Base-by-base conservation (phyloP, 2,329 filamentous ascomycete species). In the Penicillium sp. region DNA sequence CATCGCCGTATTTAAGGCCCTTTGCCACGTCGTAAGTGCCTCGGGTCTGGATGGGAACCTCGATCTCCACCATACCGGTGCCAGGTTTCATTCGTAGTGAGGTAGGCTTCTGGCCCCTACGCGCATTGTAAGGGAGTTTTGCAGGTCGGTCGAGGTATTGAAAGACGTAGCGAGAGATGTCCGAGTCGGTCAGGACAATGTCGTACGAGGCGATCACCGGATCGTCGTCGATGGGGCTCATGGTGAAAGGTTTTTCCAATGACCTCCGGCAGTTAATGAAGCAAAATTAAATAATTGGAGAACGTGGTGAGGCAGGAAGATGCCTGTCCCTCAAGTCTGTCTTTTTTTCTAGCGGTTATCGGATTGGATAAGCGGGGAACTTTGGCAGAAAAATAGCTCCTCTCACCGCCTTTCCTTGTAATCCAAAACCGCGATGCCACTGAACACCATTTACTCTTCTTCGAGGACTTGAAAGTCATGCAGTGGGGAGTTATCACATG, bases 61-160 rank as follows among this genome's bases (percentile, higher is more conserved):
- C 94, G 47, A 97, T 80, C 74, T 99, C 94, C 51, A 96, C 79
- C 75, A 96, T 89, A 51, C 92, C 92, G 0, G 89, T 84, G 51
- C 81, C 76, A 13, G 86, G 82, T 76, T 97, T 99, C 70, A 96
- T 77, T 61, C 93, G 90, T 65, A 97, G 78, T 63, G 88, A 85
- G 15, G 83, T 77, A 10, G 93, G 88, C 50, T 80, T 78, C 28
- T 81, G 78, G 15, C 76, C 74, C 47, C 76, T 73, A 12, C 74
- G 68, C 21, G 83, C 79, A 49, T 82, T 82, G 72, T 88, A 87
- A 6, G 83, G 79, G 57, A 86, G 81, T 38, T 82, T 78, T 52
- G 84, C 78, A 36, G 80, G 79, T 57, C 89, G 88, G 56, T 77
- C 74, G 24, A 92, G 87, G 72, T 95, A 95, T 76, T 97, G 92